phyloP scores from a whole-genome alignment of 2,329 filamentous ascomycete genomes.

The Chaetomiaceae sp. region DNA sequence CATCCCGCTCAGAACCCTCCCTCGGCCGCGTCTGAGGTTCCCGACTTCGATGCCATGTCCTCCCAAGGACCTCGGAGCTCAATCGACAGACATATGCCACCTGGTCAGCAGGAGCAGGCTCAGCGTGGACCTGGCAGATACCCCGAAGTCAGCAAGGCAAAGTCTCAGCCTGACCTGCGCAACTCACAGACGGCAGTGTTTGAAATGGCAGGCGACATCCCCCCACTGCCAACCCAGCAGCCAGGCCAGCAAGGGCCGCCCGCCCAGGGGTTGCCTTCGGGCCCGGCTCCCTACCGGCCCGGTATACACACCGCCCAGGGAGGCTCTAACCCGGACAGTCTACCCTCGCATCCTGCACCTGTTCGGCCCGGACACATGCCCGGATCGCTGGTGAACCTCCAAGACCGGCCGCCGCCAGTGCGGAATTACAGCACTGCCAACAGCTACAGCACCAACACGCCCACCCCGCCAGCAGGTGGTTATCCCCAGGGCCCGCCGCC shows the following conservation, averaged over 20 bases:
- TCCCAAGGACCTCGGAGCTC: slow-evolving; percentile 37
- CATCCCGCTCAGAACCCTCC: slow-evolving; percentile 30
- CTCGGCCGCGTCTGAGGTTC: slow-evolving; percentile 31
- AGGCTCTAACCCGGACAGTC: slow-evolving; percentile 38
- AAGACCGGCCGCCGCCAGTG: slow-evolving; percentile 54
- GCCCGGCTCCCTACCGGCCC: slow-evolving; percentile 23
- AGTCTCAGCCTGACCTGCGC: slow-evolving; percentile 63
- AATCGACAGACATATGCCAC: slow-evolving; percentile 45
- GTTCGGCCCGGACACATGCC: slow-evolving; percentile 59
- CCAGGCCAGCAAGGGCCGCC: slow-evolving; percentile 25
- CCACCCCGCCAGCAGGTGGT: slow-evolving; percentile 24
- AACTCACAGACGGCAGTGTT: slow-evolving; percentile 65
- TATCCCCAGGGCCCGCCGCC: slow-evolving; percentile 29
- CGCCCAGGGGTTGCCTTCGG: slow-evolving; percentile 20
- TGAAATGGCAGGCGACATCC: slow-evolving; percentile 65
- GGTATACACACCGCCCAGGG: slow-evolving; percentile 29
- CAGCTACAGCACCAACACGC: slow-evolving; percentile 32
- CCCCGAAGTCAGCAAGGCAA: slow-evolving; percentile 54
- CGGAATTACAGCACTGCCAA: slow-evolving; percentile 51
- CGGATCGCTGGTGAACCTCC: slow-evolving; percentile 51
- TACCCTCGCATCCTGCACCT: slow-evolving; percentile 58
- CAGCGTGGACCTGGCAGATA: slow-evolving; percentile 47
- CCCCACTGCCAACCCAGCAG: slow-evolving; percentile 43
- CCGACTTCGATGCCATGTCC: slow-evolving; percentile 41
- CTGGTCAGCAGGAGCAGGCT: slow-evolving; percentile 35